Conservation (phyloP, 495 filamentous ascomycete species). For the Trichocladium antarcticum region DNA sequence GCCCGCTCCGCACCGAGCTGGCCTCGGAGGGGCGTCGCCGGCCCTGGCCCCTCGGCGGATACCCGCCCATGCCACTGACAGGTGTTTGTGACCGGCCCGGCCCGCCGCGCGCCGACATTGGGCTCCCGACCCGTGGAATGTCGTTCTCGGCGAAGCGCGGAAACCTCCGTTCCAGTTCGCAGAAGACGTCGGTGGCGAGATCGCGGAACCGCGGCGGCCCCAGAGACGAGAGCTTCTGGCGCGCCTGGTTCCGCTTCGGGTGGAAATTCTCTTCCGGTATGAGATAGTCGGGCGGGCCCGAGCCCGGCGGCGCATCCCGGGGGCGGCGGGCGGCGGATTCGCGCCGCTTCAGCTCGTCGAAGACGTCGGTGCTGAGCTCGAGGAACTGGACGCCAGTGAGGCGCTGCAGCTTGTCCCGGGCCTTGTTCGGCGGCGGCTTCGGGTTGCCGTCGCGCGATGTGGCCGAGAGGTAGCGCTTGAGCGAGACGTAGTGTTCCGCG, state of each 20-base stretch:
- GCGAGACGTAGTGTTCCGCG: constrained; percentile 66
- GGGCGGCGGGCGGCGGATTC: constrained; percentile 48
- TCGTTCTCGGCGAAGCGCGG: constrained; percentile 63
- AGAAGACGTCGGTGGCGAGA: constrained; percentile 90
- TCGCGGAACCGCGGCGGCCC: constrained; percentile 76
- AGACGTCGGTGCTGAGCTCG: constrained; percentile 94
- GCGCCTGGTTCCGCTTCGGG: constrained; percentile 90
- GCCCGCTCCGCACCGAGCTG: constrained; percentile 37
- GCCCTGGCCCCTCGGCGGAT: constrained; percentile 34
- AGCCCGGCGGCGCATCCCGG: constrained; percentile 43
- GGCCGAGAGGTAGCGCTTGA: constrained; percentile 64
- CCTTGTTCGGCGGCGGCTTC: constrained; percentile 67
- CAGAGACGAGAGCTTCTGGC: constrained; percentile 83
- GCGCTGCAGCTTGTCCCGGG: constrained; percentile 82
- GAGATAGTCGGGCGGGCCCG: constrained; percentile 54
- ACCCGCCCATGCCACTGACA: constrained; percentile 40
- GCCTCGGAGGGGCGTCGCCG: constrained; percentile 44
- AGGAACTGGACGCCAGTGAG: constrained; percentile 88
- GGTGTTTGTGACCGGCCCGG: constrained; percentile 48
- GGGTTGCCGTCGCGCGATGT: constrained; percentile 63
- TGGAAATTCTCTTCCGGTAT: constrained; percentile 80
- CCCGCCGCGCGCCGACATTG: constrained; percentile 44
- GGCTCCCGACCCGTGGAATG: constrained; percentile 57
- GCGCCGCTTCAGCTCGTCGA: constrained; percentile 83
- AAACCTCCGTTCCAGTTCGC: constrained; percentile 82